Base-by-base conservation (phyloP, 202 grass and related monocot genomes). In the Carex arenaria region DNA sequence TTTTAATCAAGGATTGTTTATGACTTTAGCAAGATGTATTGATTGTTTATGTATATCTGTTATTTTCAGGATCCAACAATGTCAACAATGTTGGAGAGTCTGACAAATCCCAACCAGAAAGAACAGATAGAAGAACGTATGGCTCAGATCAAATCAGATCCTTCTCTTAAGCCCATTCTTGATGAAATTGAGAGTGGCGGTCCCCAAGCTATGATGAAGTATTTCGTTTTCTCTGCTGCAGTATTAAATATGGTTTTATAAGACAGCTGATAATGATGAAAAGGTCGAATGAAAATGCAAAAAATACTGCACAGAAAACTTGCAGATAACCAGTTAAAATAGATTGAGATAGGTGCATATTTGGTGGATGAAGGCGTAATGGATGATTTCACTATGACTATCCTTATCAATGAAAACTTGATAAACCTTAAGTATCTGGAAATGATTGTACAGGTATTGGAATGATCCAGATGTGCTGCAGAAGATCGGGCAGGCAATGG, bases 191-290 rank as follows among this genome's bases (percentile, higher is more conserved):
- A 98, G 87, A 91, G 64, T 78, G 95, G 95, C 43, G 92, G 92
- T 61, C 95, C 95, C 59, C 31, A 92, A 90, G 92, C 92, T 81
- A 94, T 98, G 95, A 98, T 98, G 86, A 98, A 98, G 95, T 98
- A 94, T 20, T 74, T 53, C 13, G 51, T 87, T 85, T 67, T 13
- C 72, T 61, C 31, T 55, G 47, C 2, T 49, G n/a, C 43, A 85
- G 51, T 85, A 47, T 61, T 36, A 38, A 59, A 11, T 59, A 36
- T 32, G 1, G 9, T 32, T 40, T 59, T 78, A 1, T 20, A 78
- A 34, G 12, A 38, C 9, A 56, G 14, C 2, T 36, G 72, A 15
- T 28, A 28, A 60, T 78, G 26, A 78, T 59, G 53, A 38, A 10
- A 78, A 19, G 53, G 7, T 36, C 17, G 5, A 78, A 78, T 15